A percentile compares a stretch with the other conserved stretches of the same genome.
phyloP scores from a whole-genome alignment of 2,329 filamentous ascomycete species.

The Zarea fungicola region DNA sequence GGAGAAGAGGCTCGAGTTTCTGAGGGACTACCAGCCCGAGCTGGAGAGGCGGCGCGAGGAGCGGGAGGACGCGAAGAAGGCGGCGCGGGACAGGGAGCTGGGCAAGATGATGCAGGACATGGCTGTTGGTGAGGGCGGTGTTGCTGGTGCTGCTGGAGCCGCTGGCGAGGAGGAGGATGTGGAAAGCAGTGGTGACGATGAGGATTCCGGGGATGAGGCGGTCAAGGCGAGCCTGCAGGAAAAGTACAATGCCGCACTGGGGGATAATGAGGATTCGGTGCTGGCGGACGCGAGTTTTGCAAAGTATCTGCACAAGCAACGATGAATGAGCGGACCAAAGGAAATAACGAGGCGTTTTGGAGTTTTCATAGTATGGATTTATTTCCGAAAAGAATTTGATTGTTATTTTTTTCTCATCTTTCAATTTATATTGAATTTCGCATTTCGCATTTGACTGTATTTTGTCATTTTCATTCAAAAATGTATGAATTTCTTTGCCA shows the following conservation, averaged over 20 bases:
- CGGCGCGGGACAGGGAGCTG: slow-evolving; percentile 71
- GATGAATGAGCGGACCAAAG: not conserved
- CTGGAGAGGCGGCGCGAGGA: slow-evolving; percentile 72
- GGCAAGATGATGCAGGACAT: slow-evolving; percentile 95
- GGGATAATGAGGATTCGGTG: slow-evolving; percentile 48
- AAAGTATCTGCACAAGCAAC: slow-evolving; percentile 50
- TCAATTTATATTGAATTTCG: too few relatives aligned
- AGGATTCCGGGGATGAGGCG: slow-evolving; percentile 53
- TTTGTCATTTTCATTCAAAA: too few relatives aligned
- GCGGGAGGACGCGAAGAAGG: slow-evolving; percentile 69
- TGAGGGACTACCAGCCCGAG: slow-evolving; percentile 86
- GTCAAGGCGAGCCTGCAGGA: slow-evolving; percentile 64
- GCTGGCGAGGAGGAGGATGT: slow-evolving; percentile 46
- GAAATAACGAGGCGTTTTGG: slow-evolving; percentile 19
- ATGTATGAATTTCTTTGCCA: too few relatives aligned
- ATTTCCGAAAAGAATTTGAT: not conserved
- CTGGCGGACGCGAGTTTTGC: slow-evolving; percentile 56
- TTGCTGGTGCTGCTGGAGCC: slow-evolving; percentile 39
- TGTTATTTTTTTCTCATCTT: not conserved
- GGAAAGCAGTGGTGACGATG: slow-evolving; percentile 55
- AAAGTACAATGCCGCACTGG: slow-evolving; percentile 72
- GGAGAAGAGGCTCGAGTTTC: slow-evolving; percentile 83
- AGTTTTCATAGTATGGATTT: slow-evolving; percentile 4
- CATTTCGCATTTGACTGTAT: too few relatives aligned
- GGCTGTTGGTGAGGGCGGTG: slow-evolving; percentile 40